A percentile compares a stretch with the other conserved stretches of the same genome.
Conservation (phyloP, 768 basidiomycete species). For the Agaricus blazei region DNA sequence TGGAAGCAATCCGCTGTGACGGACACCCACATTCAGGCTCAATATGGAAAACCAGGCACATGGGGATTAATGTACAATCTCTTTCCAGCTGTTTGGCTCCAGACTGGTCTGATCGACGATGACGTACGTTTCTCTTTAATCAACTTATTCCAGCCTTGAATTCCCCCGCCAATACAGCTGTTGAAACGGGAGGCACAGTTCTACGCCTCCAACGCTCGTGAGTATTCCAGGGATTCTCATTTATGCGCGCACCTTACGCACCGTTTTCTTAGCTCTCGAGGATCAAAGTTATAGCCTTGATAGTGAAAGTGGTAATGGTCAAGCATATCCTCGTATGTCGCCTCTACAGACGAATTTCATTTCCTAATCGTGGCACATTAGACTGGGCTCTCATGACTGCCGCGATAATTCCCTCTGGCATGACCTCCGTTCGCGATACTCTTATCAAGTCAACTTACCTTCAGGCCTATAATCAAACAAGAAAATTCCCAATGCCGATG, state of each 20-base stretch:
- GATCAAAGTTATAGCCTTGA: slow-evolving; percentile 17
- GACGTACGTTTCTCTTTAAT: slow-evolving; percentile 4
- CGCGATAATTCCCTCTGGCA: slow-evolving; percentile 27
- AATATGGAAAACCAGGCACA: slow-evolving; percentile 14
- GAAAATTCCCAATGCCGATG: slow-evolving; percentile 18
- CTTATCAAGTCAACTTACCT: slow-evolving; percentile 27
- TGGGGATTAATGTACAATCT: slow-evolving; percentile 51
- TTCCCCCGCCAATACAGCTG: background rate
- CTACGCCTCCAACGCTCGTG: slow-evolving; percentile 7
- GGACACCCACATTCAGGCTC: slow-evolving; percentile 12
- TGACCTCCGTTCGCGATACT: slow-evolving; percentile 25
- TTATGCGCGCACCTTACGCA: background rate
- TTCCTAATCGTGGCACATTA: slow-evolving; percentile 1
- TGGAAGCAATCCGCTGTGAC: slow-evolving; percentile 13
- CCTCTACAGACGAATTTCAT: too few species aligned
- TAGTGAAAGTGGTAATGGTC: slow-evolving; percentile 9
- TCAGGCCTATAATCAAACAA: slow-evolving; percentile 17
- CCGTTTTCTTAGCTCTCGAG: background rate
- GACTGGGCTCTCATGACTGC: slow-evolving; percentile 52
- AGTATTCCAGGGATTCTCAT: background rate
- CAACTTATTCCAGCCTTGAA: too few species aligned
- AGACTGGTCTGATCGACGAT: slow-evolving; percentile 29
- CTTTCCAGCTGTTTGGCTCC: slow-evolving; percentile 42
- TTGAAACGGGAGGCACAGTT: slow-evolving; percentile 14
- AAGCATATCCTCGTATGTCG: slow-evolving; percentile 15